phyloP scores from a whole-genome alignment of 2,329 filamentous ascomycete species.

The Paracoccidioides brasiliensis region DNA sequence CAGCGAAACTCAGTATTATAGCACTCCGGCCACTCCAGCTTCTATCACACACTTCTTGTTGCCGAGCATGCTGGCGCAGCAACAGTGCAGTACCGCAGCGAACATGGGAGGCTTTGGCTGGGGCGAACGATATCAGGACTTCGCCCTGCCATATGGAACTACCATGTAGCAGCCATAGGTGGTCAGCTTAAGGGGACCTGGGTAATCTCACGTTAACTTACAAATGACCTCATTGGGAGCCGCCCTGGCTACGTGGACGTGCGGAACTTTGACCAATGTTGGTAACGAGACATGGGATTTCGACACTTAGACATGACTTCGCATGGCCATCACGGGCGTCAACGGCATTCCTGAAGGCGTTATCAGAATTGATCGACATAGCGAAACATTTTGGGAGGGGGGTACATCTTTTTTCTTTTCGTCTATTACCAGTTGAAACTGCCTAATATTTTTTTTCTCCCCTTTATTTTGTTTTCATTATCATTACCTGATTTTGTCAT shows the following conservation, averaged over 20 bases:
- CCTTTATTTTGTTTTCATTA: conserved; percentile 26
- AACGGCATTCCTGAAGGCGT: conserved; percentile 44
- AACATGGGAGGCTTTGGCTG: conserved; percentile 71
- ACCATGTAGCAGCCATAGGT: conserved; percentile 58
- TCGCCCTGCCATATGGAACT: conserved; percentile 55
- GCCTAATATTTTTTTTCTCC: conserved; percentile 30
- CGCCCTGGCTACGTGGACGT: conserved; percentile 5
- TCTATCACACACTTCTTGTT: conserved; percentile 66
- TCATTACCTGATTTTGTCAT: conserved; percentile 24
- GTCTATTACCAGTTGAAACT: conserved; percentile 23
- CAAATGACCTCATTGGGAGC: background rate
- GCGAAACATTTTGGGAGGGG: conserved; percentile 21
- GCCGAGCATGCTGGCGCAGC: conserved; percentile 73
- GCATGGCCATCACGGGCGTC: conserved; percentile 28
- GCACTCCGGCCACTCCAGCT: conserved; percentile 59
- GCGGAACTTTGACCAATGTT: conserved; percentile 11
- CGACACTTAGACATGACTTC: conserved; percentile 15
- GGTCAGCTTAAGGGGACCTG: conserved; percentile 10
- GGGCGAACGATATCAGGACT: conserved; percentile 67
- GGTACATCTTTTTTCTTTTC: conserved; percentile 26
- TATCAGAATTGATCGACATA: conserved; percentile 28
- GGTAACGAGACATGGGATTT: conserved; percentile 27
- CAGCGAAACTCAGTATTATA: conserved; percentile 55
- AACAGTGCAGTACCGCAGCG: conserved; percentile 65
- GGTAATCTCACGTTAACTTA: background rate